Evolutionary conservation across 371 early-diverging fungal species (phyloP), one percentile per base, ranked within the genome.

Genomic region (Rhizomucor miehei): DNA sequence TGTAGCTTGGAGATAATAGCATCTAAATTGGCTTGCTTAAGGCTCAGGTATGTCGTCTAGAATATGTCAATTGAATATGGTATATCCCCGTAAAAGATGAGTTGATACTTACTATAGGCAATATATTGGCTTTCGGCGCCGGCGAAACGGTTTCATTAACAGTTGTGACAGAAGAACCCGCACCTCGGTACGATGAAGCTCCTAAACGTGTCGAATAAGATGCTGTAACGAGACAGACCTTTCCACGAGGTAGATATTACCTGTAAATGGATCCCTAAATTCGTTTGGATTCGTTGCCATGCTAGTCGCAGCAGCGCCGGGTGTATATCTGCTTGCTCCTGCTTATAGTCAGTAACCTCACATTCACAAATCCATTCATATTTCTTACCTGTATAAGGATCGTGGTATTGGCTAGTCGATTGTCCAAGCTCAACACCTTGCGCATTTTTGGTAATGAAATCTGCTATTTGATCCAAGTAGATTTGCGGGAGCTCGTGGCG

Each of bases 401-500:
- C 94, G 19, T 74, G 71, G 39, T 77, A 77, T 37, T 63, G 48
- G n/a, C 53, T 56, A 6, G 59, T 47, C 5, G 66, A 14, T 12
- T 57, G 51, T 21, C 79, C 73, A 34, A 91, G 48, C 14, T 79
- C 71, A 1, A 80, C 84, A 13, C 75, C 86, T 14, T 84, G 75
- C 0, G 96, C 76, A 66, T 98, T 99, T 53, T 84, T 81, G 10
- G 81, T 84, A 48, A 99, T 97, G 67, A 99, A 99, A 54, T 91
- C 78, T 1, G 92, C 98, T 25, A 99, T 86, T 52, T 95, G 89
- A 51, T 98, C 99, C 60, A 96, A 62, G 59, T 85, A 95, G 9
- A 71, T 84, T 63, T 88, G 89, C 13, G 88, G 71, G 1, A 99
- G 75, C 41, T 92, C 86, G 61, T 99, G 65, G 19, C 77, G 71